phyloP scores from a whole-genome alignment of 2,329 filamentous ascomycete species.

The Akanthomyces dipterigenus region DNA sequence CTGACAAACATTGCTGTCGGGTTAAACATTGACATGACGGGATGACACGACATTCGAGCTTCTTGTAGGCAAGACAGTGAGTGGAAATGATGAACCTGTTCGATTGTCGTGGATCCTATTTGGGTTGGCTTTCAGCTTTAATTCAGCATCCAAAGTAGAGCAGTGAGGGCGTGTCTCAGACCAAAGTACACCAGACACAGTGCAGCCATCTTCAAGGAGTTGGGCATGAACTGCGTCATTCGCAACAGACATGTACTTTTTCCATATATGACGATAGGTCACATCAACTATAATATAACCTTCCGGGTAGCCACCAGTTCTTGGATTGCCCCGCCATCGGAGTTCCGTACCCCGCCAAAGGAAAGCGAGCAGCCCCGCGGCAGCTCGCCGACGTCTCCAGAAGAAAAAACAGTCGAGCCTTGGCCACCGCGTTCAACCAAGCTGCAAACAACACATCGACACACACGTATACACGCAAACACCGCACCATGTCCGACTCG shows the following conservation, averaged over 20 bases:
- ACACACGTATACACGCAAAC: not conserved
- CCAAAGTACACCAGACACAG: too few species aligned
- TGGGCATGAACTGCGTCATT: too few species aligned
- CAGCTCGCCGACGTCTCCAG: not conserved
- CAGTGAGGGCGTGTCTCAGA: too few species aligned
- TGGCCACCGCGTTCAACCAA: not conserved
- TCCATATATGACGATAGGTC: too few species aligned
- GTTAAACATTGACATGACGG: not conserved
- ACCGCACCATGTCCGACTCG: conserved; percentile 20
- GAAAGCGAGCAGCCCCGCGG: conserved; percentile 2
- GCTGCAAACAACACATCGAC: not conserved
- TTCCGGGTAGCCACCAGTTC: not conserved
- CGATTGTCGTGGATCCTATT: too few species aligned
- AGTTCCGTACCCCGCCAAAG: conserved; percentile 9
- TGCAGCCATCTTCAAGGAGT: too few species aligned
- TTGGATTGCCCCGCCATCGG: conserved; percentile 3
- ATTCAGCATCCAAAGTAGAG: too few species aligned
- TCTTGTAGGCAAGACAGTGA: not conserved
- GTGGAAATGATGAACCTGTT: not conserved
- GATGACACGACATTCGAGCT: not conserved
- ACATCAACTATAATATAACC: not conserved
- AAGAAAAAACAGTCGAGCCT: not conserved
- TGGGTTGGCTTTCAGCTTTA: too few species aligned
- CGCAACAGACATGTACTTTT: too few species aligned
- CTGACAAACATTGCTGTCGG: not conserved